phyloP scores from a whole-genome alignment of 371 early-diverging fungal species.

The Mortierella sp. region DNA sequence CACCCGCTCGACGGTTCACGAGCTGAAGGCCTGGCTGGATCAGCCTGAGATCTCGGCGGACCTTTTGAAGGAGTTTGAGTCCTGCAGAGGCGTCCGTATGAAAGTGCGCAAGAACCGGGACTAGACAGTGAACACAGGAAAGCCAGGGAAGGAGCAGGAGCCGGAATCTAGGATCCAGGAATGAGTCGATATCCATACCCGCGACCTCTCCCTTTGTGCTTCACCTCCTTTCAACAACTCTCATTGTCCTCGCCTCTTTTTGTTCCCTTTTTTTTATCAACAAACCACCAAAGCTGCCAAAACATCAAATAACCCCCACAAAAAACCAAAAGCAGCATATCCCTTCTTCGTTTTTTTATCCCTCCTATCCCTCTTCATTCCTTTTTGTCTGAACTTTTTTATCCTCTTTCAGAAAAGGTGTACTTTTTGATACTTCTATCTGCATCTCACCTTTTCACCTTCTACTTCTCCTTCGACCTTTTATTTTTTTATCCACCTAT shows the following conservation, averaged over 20 bases:
- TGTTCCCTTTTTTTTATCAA: too few species aligned
- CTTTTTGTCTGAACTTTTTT: too few species aligned
- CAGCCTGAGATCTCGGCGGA: slow-evolving; percentile 22
- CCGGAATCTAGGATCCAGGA: neutral
- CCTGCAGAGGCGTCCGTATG: slow-evolving; percentile 40
- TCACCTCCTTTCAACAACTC: neutral
- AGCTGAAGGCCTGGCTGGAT: slow-evolving; percentile 62
- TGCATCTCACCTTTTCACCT: too few species aligned
- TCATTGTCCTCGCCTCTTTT: neutral
- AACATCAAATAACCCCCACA: too few species aligned
- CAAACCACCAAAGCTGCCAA: too few species aligned
- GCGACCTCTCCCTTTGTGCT: neutral
- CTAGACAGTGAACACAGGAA: neutral
- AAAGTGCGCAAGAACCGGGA: slow-evolving; percentile 40
- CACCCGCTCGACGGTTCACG: slow-evolving; percentile 60
- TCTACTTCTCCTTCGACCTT: too few species aligned
- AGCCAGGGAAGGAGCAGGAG: neutral
- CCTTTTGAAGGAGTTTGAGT: slow-evolving; percentile 26
- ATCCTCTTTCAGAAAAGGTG: neutral
- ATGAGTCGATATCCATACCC: neutral
- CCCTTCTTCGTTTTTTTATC: neutral
- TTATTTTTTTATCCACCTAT: too few species aligned
- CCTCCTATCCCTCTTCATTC: neutral
- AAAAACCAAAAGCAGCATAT: neutral
- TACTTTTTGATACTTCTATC: too few species aligned